A percentile compares a stretch with the other conserved stretches of the same genome.
These are phyloP conservation scores for Protea cynaroides DNA, from an alignment of 164 flowering plant species.

Conservation along the genomic window DNA sequence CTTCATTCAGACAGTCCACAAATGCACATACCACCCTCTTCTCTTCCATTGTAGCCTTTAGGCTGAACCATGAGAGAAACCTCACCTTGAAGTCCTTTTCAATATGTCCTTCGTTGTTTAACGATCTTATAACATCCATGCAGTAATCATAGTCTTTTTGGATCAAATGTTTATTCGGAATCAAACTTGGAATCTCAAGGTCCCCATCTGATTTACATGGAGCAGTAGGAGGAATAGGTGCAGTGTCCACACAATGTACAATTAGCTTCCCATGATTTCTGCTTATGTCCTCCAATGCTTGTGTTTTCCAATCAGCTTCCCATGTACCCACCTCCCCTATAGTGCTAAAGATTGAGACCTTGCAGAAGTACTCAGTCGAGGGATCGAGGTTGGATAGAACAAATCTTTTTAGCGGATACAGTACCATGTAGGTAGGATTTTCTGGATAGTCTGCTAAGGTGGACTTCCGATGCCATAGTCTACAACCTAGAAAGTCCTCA, in stretches of 20 bases:
- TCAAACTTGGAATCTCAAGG: constrained; percentile 6
- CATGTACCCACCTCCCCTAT: constrained; percentile 25
- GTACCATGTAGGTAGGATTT: constrained; percentile 38
- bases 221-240: constrained; percentile 22
- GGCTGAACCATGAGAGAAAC: constrained; percentile 90
- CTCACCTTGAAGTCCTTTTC: constrained; percentile 72
- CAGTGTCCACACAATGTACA: no score
- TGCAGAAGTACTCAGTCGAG: constrained; percentile 43
- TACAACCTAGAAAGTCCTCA: constrained; percentile 33
- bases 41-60: constrained; percentile 70
- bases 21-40: constrained; percentile 67
- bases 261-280: constrained; percentile 11
- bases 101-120: constrained; percentile 80
- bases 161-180: constrained; percentile 9
- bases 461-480: constrained; percentile 48
- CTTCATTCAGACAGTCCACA: constrained; percentile 63
- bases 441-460: constrained; percentile 29
- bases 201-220: constrained; percentile 28
- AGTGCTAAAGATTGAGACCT: constrained; percentile 36
- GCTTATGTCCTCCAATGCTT: constrained; percentile 18
- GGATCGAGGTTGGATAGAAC: constrained; percentile 35
- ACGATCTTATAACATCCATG: constrained; percentile 67
- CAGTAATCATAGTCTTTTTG: constrained; percentile 61
- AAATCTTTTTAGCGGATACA: no score
- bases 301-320: constrained; percentile 42